A percentile compares a stretch with the other conserved stretches of the same genome.
Evolutionary conservation across 1,139 yeast genomes (phyloP).

Genomic region (Blastobotrys malaysiensis): DNA sequence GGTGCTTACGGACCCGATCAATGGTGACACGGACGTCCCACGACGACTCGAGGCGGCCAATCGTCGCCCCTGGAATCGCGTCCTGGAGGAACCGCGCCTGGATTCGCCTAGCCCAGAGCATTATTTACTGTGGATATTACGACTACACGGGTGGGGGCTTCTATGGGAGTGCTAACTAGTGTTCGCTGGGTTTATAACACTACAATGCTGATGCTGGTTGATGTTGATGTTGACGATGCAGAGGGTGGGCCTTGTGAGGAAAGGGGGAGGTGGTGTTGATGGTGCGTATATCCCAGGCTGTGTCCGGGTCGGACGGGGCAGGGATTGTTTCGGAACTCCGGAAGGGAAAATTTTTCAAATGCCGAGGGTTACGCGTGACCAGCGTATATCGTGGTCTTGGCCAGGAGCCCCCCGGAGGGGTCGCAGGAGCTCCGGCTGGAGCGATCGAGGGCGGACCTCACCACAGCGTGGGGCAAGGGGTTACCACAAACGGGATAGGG

Average conservation of each 20-base stretch:
- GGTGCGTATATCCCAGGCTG: background rate
- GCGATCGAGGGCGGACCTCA: too few species aligned
- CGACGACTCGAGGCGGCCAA: conserved; percentile 56
- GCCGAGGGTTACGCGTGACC: background rate
- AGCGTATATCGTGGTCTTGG: background rate
- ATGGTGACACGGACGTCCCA: conserved; percentile 50
- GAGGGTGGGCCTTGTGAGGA: background rate
- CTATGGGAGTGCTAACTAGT: background rate
- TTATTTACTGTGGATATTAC: background rate
- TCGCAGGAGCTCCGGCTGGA: too few species aligned
- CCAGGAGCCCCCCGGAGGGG: too few species aligned
- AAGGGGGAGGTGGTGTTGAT: background rate
- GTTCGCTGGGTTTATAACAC: too few species aligned
- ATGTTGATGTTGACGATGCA: background rate
- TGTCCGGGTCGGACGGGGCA: background rate
- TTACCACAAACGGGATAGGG: background rate
- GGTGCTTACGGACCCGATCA: conserved; percentile 44
- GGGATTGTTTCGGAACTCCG: background rate
- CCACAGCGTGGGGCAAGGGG: too few species aligned
- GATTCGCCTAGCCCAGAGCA: conserved; percentile 20
- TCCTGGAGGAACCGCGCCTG: conserved; percentile 38
- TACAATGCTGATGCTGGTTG: background rate
- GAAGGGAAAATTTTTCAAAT: background rate
- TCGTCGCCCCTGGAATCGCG: conserved; percentile 49
- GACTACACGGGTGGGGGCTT: background rate